Percentiles rank a stretch among this genome's conserved stretches.
phyloP scores from a whole-genome alignment of 208 protist species.

The Porcisia hertigi region DNA sequence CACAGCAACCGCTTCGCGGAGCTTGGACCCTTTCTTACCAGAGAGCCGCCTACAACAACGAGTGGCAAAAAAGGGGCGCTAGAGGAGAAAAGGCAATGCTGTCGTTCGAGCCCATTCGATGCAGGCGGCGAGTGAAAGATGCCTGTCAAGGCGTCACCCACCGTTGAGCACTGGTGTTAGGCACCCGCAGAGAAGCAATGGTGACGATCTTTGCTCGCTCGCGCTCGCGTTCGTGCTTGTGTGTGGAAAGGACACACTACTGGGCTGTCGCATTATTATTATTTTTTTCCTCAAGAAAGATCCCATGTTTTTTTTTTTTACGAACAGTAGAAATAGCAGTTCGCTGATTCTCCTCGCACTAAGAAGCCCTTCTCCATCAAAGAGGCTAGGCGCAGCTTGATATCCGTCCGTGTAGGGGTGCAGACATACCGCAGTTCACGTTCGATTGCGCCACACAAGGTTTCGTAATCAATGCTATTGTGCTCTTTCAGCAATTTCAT shows the following conservation, averaged over 20 bases:
- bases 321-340: constrained; percentile 35
- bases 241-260: constrained; percentile 12
- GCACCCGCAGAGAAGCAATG: background rate
- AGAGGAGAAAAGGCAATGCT: background rate
- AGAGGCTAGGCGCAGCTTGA: constrained; percentile 61
- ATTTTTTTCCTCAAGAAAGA: constrained; percentile 1
- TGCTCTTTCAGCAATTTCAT: constrained; percentile 67
- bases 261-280: background rate
- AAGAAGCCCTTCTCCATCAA: constrained; percentile 79
- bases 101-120: background rate
- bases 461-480: constrained; percentile 50
- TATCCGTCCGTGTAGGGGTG: constrained; percentile 41
- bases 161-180: background rate
- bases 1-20: background rate
- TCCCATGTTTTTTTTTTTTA: constrained; percentile 7
- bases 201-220: background rate
- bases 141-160: background rate
- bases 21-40: background rate
- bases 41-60: background rate
- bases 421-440: constrained; percentile 34
- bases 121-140: background rate
- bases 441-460: constrained; percentile 46
- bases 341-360: constrained; percentile 30
- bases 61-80: background rate
- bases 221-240: background rate